These are phyloP conservation scores for Candida freyschussii DNA, from an alignment of 1,139 yeast species.

Conservation along the genomic window DNA sequence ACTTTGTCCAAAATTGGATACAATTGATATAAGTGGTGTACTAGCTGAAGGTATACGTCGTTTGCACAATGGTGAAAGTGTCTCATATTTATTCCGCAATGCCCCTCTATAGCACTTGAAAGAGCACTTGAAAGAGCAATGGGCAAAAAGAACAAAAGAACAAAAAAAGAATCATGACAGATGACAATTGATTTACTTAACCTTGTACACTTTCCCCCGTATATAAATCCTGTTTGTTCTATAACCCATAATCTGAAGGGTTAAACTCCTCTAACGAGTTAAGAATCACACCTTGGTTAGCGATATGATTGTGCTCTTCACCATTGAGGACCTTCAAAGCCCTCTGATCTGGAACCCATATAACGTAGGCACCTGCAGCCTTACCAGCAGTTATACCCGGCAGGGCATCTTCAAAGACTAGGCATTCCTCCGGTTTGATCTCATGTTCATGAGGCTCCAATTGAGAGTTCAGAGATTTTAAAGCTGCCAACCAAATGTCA, in stretches of 20 bases:
- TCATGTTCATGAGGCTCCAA: conserved; percentile 28
- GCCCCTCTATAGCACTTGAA: conserved; percentile 45
- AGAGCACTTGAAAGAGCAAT: no score
- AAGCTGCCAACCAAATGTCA: conserved; percentile 84
- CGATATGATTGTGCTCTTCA: conserved; percentile 39
- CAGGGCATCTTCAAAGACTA: conserved; percentile 91
- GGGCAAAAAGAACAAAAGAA: not conserved
- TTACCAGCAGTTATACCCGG: conserved; percentile 83
- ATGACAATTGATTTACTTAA: no score
- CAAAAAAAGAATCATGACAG: not conserved
- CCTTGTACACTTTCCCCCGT: not conserved
- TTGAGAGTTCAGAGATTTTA: conserved; percentile 53
- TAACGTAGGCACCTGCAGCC: conserved; percentile 78
- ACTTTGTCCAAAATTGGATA: conserved; percentile 69
- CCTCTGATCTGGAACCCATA: conserved; percentile 87
- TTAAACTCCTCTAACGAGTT: conserved; percentile 52
- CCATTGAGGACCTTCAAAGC: conserved; percentile 49
- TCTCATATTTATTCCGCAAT: conserved; percentile 81
- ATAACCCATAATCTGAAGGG: conserved; percentile 40
- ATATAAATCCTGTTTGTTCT: no score
- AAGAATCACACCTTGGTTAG: conserved; percentile 54
- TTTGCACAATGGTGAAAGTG: conserved; percentile 95
- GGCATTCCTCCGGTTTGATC: conserved; percentile 69
- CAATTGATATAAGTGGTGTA: conserved; percentile 82
- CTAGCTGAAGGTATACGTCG: conserved; percentile 96